Evolutionary conservation across 2,329 filamentous ascomycete genomes (phyloP).

Genomic region (Botrytis pseudocinerea): DNA sequence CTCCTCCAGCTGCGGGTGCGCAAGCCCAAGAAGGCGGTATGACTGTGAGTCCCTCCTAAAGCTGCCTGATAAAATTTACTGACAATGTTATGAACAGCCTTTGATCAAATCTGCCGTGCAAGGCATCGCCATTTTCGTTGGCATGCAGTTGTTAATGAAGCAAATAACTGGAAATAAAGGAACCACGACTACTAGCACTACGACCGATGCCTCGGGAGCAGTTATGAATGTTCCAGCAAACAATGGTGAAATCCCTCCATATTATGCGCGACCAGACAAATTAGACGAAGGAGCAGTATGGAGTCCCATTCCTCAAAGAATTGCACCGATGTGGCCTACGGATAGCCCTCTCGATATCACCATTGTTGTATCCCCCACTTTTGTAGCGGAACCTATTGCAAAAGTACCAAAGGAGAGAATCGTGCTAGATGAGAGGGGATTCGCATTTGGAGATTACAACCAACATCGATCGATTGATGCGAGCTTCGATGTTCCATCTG

Average conservation of each 20-base stretch:
- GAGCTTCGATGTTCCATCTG: constrained; percentile 71
- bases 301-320: constrained; percentile 64
- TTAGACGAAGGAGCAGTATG: constrained; percentile 63
- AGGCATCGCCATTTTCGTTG: constrained; percentile 55
- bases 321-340: constrained; percentile 86
- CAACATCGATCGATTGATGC: constrained; percentile 78
- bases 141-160: constrained; percentile 58
- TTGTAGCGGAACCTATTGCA: constrained; percentile 67
- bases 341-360: constrained; percentile 78
- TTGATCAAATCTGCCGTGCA: constrained; percentile 48
- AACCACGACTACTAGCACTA: constrained; percentile 45
- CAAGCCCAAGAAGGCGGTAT: constrained; percentile 37
- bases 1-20: constrained; percentile 38
- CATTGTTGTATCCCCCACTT: constrained; percentile 78
- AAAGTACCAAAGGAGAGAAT: constrained; percentile 65
- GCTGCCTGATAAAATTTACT: constrained; percentile 22
- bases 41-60: constrained; percentile 35
- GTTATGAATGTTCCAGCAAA: constrained; percentile 55
- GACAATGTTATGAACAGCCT: constrained; percentile 32
- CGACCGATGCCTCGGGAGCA: constrained; percentile 55
- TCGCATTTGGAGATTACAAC: constrained; percentile 74
- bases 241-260: constrained; percentile 61
- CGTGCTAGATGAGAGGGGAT: constrained; percentile 77
- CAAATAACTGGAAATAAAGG: constrained; percentile 53
- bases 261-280: constrained; percentile 60